These are phyloP conservation scores for Iberis amara DNA, from an alignment of 441 rosid genomes.

Conservation along the genomic window DNA sequence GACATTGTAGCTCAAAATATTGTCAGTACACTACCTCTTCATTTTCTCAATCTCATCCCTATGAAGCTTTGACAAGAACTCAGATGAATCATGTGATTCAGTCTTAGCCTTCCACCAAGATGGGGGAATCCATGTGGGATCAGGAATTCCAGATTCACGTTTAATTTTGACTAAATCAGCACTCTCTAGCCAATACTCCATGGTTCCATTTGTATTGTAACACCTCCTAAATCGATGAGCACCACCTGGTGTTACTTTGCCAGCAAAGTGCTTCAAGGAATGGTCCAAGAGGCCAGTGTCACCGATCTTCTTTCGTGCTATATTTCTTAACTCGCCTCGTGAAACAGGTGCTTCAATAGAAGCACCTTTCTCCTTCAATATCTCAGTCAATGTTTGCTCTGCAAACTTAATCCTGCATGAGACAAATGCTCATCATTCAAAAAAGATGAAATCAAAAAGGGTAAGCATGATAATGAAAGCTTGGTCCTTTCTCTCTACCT, in stretches of 20 bases:
- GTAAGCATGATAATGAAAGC: neutral
- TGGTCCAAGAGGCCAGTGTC: slow-evolving; percentile 96
- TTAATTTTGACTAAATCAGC: slow-evolving; percentile 57
- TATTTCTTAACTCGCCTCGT: slow-evolving; percentile 48
- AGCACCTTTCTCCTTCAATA: slow-evolving; percentile 72
- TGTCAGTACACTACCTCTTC: slow-evolving; percentile 50
- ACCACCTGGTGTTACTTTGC: slow-evolving; percentile 81
- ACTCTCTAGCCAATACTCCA: slow-evolving; percentile 90
- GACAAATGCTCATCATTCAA: slow-evolving; percentile 16
- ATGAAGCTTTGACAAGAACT: slow-evolving; percentile 42
- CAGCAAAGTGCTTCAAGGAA: slow-evolving; percentile 76
- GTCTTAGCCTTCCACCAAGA: slow-evolving; percentile 49
- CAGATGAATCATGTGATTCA: slow-evolving; percentile 42
- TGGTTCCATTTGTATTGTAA: slow-evolving; percentile 64
- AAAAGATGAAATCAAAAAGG: slow-evolving; percentile 1
- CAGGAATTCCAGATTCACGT: slow-evolving; percentile 55
- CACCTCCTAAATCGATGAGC: slow-evolving; percentile 75
- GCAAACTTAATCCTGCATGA: slow-evolving; percentile 59
- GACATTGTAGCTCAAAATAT: neutral
- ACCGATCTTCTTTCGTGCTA: slow-evolving; percentile 65
- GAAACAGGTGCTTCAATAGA: slow-evolving; percentile 56
- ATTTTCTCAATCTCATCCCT: slow-evolving; percentile 58
- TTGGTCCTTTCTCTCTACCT: slow-evolving; percentile 37
- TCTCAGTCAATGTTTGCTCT: slow-evolving; percentile 51
- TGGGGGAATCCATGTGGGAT: slow-evolving; percentile 53